Evolutionary conservation across 139 green algal genomes (phyloP).

Genomic region (Asterochloris sp.): DNA sequence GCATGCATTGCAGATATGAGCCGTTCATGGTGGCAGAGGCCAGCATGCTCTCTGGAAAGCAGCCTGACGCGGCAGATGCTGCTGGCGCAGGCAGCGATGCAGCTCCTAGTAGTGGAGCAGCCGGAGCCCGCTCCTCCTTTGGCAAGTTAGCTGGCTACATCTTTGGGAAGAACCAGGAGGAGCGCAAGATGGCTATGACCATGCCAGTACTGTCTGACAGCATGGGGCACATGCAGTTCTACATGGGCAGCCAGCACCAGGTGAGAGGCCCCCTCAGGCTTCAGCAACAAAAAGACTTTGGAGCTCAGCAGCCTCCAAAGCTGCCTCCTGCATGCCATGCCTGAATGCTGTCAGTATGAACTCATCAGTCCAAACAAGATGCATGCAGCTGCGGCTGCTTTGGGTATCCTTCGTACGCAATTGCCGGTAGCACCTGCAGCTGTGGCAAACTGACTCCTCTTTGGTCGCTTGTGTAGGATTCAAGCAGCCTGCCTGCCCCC

Average conservation of each 20-base stretch:
- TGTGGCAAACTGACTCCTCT: neutral
- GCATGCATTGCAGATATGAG: conserved; percentile 22
- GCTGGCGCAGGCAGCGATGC: neutral
- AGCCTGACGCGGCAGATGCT: neutral
- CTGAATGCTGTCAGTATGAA: neutral
- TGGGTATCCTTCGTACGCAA: neutral
- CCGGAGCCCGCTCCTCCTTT: conserved; percentile 12
- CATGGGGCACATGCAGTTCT: conserved; percentile 42
- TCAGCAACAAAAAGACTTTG: conserved; percentile 4
- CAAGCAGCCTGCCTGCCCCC: neutral
- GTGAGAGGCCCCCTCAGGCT: neutral
- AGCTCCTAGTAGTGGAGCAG: neutral
- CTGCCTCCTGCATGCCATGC: neutral
- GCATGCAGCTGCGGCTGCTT: neutral
- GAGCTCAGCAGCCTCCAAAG: neutral
- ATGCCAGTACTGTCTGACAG: conserved; percentile 41
- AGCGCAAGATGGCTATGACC: conserved; percentile 48
- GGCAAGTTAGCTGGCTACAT: conserved; percentile 31
- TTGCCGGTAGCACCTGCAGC: neutral
- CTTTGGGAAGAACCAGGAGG: conserved; percentile 33
- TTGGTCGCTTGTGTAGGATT: neutral
- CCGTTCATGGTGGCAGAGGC: conserved; percentile 23
- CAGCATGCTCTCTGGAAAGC: neutral
- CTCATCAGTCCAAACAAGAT: neutral
- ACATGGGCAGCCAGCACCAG: conserved; percentile 33